These are phyloP conservation scores for Neonectria sp. DNA, from an alignment of 2,329 filamentous ascomycete species.

Conservation along the genomic window DNA sequence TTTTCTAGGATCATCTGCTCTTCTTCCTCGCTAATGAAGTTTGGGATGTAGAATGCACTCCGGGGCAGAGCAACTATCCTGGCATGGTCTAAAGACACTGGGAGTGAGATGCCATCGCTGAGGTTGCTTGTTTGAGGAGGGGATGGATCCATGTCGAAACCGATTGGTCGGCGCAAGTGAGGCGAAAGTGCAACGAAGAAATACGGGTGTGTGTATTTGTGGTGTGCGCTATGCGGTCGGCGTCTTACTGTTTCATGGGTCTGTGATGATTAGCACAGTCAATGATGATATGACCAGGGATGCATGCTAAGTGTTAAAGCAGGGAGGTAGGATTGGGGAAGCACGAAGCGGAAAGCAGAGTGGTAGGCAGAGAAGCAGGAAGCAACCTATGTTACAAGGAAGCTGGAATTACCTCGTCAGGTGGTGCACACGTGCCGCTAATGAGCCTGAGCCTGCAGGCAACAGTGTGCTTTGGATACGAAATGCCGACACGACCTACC, in stretches of 20 bases:
- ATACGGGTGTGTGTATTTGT: constrained; percentile 4
- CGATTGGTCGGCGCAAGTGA: constrained; percentile 9
- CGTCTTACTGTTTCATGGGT: constrained; percentile 16
- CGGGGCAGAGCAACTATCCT: constrained; percentile 71
- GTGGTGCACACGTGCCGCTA: constrained; percentile 38
- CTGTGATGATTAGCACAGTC: constrained; percentile 10
- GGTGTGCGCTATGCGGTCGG: constrained; percentile 4
- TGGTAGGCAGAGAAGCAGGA: background rate
- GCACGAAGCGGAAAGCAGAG: background rate
- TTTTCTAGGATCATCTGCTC: constrained; percentile 80
- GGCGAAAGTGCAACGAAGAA: constrained; percentile 12
- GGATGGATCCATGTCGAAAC: constrained; percentile 33
- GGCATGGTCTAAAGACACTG: constrained; percentile 65
- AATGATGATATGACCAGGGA: constrained; percentile 22
- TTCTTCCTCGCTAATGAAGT: constrained; percentile 86
- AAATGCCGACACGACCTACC: constrained; percentile 30
- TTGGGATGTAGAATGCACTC: constrained; percentile 85
- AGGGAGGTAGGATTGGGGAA: background rate
- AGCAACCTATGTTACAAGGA: background rate
- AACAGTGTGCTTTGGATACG: constrained; percentile 23
- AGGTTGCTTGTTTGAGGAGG: constrained; percentile 10
- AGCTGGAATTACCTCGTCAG: constrained; percentile 20
- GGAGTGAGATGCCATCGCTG: constrained; percentile 52
- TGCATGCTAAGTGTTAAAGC: background rate
- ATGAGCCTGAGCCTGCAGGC: constrained; percentile 14